Evolutionary conservation across 2,329 filamentous ascomycete genomes (phyloP).

Genomic region (Epichloe glyceriae): DNA sequence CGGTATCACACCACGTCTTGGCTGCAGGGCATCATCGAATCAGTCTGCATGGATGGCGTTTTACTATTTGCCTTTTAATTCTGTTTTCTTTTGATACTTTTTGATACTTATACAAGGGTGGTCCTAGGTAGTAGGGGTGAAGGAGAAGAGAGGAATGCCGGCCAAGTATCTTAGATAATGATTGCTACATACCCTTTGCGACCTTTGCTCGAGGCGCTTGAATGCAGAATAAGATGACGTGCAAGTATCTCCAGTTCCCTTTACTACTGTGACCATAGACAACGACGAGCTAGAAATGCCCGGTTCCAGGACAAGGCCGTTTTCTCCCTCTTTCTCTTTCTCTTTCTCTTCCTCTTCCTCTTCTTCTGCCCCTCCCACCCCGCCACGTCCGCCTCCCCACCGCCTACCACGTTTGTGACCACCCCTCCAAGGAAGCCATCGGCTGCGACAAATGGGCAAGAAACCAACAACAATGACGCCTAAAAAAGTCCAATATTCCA

Average conservation of each 20-base stretch:
- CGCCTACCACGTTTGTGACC: neutral
- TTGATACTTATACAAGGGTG: neutral
- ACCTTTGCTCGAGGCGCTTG: neutral
- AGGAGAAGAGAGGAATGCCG: neutral
- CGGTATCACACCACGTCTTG: neutral
- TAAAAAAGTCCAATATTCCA: no score
- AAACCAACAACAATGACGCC: no score
- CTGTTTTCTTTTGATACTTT: neutral
- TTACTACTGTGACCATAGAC: no score
- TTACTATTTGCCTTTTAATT: neutral
- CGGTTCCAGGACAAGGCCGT: no score
- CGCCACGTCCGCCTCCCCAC: neutral
- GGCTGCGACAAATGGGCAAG: no score
- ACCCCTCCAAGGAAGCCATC: neutral
- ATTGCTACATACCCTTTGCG: neutral
- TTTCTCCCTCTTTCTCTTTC: no score
- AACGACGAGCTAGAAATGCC: no score
- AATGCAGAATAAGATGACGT: neutral
- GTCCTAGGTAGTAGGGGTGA: neutral
- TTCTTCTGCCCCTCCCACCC: neutral
- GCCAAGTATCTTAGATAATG: neutral
- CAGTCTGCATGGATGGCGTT: constrained; percentile 1
- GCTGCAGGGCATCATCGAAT: neutral
- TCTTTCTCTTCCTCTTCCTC: neutral
- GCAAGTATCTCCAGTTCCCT: neutral